A percentile compares a stretch with the other conserved stretches of the same genome.
Conservation (phyloP, 768 basidiomycete species). For the Kwoniella heveanensis region DNA sequence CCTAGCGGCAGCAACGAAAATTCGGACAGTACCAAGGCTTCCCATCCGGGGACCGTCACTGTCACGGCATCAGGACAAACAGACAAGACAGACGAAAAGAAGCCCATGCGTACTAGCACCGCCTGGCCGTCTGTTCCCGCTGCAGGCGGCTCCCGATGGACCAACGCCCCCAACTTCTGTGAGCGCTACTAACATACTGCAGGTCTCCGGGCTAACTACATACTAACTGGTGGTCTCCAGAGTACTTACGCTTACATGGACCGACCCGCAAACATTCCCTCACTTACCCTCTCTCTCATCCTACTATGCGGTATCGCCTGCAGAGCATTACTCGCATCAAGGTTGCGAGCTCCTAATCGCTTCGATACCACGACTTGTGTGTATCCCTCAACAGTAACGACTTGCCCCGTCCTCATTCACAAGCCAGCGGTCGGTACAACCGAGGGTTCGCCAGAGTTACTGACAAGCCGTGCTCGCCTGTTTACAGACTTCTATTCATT, state of each 20-base stretch:
- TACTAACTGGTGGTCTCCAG: background rate
- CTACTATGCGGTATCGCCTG: no score
- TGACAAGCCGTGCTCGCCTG: no score
- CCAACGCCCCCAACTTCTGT: slow-evolving; percentile 9
- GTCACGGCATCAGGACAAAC: background rate
- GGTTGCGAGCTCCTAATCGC: no score
- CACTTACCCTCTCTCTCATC: no score
- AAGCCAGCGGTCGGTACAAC: no score
- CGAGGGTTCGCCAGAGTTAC: no score
- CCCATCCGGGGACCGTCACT: background rate
- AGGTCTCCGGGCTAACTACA: background rate
- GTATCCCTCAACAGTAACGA: background rate
- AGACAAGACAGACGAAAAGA: background rate
- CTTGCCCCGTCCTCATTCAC: background rate
- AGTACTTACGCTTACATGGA: background rate
- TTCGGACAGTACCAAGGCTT: slow-evolving; percentile 17
- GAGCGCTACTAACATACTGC: background rate
- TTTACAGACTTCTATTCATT: background rate
- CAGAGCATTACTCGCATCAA: no score
- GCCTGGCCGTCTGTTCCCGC: background rate
- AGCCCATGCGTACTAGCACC: slow-evolving; percentile 3
- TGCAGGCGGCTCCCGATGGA: slow-evolving; percentile 4
- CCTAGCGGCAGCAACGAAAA: slow-evolving; percentile 7
- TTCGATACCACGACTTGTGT: no score
- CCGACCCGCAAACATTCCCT: background rate